A percentile compares a stretch with the other conserved stretches of the same genome.
phyloP scores from a whole-genome alignment of 495 filamentous ascomycete species.

The Trichodelitschia bisporula region DNA sequence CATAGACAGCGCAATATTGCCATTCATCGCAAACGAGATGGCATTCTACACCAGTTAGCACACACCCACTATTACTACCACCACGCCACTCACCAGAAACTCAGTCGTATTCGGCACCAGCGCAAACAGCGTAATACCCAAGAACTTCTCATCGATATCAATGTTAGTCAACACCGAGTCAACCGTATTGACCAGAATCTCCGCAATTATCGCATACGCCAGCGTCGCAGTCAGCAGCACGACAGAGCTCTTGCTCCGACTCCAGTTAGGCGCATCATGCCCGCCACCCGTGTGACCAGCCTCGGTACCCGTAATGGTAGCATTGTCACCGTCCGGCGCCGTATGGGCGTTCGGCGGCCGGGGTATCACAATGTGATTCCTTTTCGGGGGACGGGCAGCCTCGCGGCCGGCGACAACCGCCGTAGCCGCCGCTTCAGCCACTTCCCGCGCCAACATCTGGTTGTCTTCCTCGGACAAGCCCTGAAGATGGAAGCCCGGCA shows the following conservation, averaged over 20 bases:
- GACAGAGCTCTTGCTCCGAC: slow-evolving; percentile 64
- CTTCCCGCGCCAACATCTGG: slow-evolving; percentile 48
- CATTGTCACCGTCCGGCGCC: background rate
- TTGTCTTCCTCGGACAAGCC: slow-evolving; percentile 64
- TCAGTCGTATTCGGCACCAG: slow-evolving; percentile 96
- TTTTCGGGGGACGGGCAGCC: slow-evolving; percentile 27
- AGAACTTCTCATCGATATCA: slow-evolving; percentile 90
- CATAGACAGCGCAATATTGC: slow-evolving; percentile 98
- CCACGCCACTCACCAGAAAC: slow-evolving; percentile 45
- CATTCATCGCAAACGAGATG: slow-evolving; percentile 99
- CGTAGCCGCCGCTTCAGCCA: slow-evolving; percentile 80
- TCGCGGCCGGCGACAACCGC: slow-evolving; percentile 77
- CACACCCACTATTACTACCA: background rate
- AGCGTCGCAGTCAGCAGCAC: slow-evolving; percentile 79
- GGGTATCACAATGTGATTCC: slow-evolving; percentile 7
- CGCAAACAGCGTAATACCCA: slow-evolving; percentile 92
- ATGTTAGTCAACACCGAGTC: slow-evolving; percentile 78
- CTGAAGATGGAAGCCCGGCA: slow-evolving; percentile 21
- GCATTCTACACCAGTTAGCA: slow-evolving; percentile 47
- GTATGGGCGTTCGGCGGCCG: slow-evolving; percentile 5
- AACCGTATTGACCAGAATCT: slow-evolving; percentile 90
- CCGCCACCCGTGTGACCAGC: slow-evolving; percentile 30
- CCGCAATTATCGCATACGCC: slow-evolving; percentile 84
- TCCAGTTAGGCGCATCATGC: slow-evolving; percentile 97
- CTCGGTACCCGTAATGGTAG: slow-evolving; percentile 12